phyloP scores from a whole-genome alignment of 2,329 filamentous ascomycete genomes.

The Alternaria alternata region DNA sequence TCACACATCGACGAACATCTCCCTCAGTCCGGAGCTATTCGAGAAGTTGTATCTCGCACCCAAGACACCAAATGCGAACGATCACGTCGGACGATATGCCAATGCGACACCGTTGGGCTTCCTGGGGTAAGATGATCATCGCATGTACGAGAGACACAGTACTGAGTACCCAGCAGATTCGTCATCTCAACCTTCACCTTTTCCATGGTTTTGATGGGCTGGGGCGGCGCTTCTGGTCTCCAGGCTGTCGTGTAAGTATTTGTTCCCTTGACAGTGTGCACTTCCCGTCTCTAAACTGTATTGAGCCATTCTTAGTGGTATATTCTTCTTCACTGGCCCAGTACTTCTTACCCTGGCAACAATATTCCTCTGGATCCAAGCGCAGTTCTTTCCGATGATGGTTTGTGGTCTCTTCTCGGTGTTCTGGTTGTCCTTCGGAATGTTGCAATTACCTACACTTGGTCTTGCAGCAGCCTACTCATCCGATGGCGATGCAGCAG shows the following conservation, averaged over 20 bases:
- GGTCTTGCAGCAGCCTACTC: conserved; percentile 57
- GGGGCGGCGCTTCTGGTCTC: conserved; percentile 49
- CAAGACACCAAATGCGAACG: conserved; percentile 33
- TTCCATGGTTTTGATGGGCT: conserved; percentile 52
- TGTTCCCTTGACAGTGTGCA: not conserved
- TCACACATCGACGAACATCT: conserved; percentile 38
- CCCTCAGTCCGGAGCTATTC: conserved; percentile 39
- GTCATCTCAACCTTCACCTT: conserved; percentile 54
- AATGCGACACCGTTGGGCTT: conserved; percentile 43
- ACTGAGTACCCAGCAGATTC: conserved; percentile 30
- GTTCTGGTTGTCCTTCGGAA: conserved; percentile 63
- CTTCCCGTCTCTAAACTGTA: not conserved
- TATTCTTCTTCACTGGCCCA: conserved; percentile 58
- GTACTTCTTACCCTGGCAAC: conserved; percentile 58
- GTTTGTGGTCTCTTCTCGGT: conserved; percentile 59
- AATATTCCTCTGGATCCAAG: conserved; percentile 61
- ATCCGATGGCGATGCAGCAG: conserved; percentile 54
- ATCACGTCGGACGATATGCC: conserved; percentile 28
- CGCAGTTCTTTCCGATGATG: conserved; percentile 56
- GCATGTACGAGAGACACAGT: not conserved
- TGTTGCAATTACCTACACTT: conserved; percentile 60
- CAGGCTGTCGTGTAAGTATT: conserved; percentile 44
- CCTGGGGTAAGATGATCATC: conserved; percentile 28
- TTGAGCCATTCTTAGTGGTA: conserved; percentile 30
- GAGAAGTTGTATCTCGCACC: conserved; percentile 41